Conservation (phyloP, 495 filamentous ascomycete species). For the Neurospora africana region DNA sequence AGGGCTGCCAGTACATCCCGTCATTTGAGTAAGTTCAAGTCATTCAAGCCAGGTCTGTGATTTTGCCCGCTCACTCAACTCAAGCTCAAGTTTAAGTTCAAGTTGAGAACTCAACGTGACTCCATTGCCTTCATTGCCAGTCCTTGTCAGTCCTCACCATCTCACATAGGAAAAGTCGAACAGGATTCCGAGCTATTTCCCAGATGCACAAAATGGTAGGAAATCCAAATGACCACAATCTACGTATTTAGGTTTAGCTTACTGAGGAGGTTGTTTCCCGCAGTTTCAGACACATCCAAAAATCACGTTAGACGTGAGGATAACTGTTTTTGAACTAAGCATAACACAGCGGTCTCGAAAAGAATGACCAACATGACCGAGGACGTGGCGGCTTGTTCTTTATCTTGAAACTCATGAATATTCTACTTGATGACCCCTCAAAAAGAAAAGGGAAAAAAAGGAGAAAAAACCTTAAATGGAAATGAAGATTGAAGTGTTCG, state of each 20-base stretch:
- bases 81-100: background rate
- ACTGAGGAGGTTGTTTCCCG: background rate
- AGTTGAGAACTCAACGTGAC: background rate
- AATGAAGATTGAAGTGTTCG: too few species aligned
- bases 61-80: background rate
- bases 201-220: background rate
- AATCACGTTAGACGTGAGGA: too few species aligned
- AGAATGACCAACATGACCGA: too few species aligned
- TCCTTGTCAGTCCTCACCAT: background rate
- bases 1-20: background rate
- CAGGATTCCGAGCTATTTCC: background rate
- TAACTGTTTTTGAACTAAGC: too few species aligned
- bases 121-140: background rate
- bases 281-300: background rate
- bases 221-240: background rate
- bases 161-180: background rate
- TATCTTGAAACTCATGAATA: too few species aligned
- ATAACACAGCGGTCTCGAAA: too few species aligned
- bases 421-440: too few species aligned
- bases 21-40: background rate
- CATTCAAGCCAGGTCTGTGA: background rate
- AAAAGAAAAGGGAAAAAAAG: too few species aligned
- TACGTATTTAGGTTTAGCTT: background rate
- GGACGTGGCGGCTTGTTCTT: too few species aligned
- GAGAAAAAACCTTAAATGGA: too few species aligned